Evolutionary conservation across 148 eudicot genomes (phyloP), one percentile per base, ranked within the genome.

Genomic region (Cornus kousa): DNA sequence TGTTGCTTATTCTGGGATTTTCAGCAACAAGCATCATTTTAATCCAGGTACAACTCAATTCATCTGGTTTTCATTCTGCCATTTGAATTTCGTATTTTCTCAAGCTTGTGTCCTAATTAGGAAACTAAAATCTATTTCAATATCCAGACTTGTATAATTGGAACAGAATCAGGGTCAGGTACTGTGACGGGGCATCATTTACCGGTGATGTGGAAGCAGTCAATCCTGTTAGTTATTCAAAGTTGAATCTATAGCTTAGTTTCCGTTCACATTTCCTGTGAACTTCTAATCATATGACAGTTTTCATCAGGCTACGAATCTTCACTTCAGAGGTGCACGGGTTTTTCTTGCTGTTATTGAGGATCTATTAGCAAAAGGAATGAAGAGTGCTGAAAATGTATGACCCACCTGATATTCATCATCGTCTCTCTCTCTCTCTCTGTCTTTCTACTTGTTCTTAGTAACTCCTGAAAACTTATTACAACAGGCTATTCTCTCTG

Each of bases 141-240:
- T 75, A 62, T 82, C 39, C 87, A 94, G 99, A 97, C 73, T 97
- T 97, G 80, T 90, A 97, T 76, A 88, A 90, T 71, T 97, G 99
- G 98, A 97, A 97, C 75, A 89, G 95, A 75, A 88, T 97, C 83
- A 92, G 92, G 82, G 85, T 97, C 71, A 88, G 94, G 77, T 97
- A 97, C 81, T 97, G 99, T 83, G 99, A 97, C 81, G 99, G 99
- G 16, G 83, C 99, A 68, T 97, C 99, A 46, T 97, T 94, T 59
- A 97, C 99, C 0, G 98, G 99, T 77, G 90, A 97, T 69, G 90
- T 97, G 23, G 94, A 91, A 86, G 88, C 83, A 68, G 97, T 93
- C 55, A 76, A 95, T 87, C 92, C 92, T 75, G 98, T 95, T 82
- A 91, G 89, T 85, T 17, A 31, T 43, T 22, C 48, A 43, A 43